Percentiles rank a stretch among this genome's conserved stretches.
Evolutionary conservation across 2,329 filamentous ascomycete genomes (phyloP).

Genomic region (Fusarium goolgardi): DNA sequence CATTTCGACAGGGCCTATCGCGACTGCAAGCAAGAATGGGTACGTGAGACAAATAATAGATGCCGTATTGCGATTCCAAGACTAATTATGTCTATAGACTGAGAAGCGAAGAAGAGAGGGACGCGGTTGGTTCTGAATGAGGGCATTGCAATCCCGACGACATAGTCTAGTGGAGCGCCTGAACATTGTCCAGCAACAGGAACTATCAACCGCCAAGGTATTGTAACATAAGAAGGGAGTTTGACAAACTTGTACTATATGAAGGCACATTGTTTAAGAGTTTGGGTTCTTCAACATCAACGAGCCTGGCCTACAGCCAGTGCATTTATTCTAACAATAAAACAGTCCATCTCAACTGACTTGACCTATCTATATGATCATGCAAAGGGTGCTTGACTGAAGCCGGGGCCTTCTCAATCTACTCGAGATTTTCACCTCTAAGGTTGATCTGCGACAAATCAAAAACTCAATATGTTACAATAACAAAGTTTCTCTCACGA

Average conservation of each 20-base stretch:
- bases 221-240: conserved; percentile 25
- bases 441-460: too few species aligned
- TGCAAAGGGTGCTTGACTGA: background rate
- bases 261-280: background rate
- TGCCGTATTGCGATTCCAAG: background rate
- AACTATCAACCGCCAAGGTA: background rate
- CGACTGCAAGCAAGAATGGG: conserved; percentile 96
- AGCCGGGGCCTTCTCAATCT: too few species aligned
- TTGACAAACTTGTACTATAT: conserved; percentile 28
- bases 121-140: conserved; percentile 41
- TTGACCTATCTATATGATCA: background rate
- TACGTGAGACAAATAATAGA: conserved; percentile 54
- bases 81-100: conserved; percentile 42
- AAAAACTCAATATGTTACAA: too few species aligned
- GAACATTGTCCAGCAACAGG: background rate
- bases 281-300: background rate
- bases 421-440: too few species aligned
- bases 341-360: background rate
- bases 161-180: background rate
- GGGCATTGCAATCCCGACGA: background rate
- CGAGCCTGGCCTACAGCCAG: background rate
- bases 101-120: conserved; percentile 51
- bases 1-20: conserved; percentile 78
- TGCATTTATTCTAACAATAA: conserved; percentile 7
- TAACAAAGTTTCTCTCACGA: too few species aligned